A percentile compares a stretch with the other conserved stretches of the same genome.
phyloP scores from a whole-genome alignment of 2,329 filamentous ascomycete genomes.

The Colletotrichum tabaci region DNA sequence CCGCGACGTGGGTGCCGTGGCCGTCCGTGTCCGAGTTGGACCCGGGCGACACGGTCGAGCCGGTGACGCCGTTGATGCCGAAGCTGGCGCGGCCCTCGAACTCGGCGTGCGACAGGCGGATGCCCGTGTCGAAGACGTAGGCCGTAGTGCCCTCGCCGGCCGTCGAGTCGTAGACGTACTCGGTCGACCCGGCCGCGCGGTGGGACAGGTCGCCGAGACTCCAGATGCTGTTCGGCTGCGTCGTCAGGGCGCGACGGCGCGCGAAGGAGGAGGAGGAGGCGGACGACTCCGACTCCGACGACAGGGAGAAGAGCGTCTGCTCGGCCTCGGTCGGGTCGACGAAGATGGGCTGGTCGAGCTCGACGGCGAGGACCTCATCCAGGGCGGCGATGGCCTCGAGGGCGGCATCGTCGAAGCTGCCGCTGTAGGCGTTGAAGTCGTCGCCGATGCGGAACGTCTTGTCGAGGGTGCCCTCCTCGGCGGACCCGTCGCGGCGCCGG shows the following conservation, averaged over 20 bases:
- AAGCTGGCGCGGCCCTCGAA: conserved; percentile 49
- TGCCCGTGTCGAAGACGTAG: conserved; percentile 63
- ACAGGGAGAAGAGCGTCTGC: not conserved
- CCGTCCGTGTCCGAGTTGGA: conserved; percentile 45
- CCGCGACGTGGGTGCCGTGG: conserved; percentile 52
- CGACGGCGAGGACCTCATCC: conserved; percentile 51
- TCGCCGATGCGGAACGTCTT: conserved; percentile 47
- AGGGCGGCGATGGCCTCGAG: conserved; percentile 56
- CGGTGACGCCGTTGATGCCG: conserved; percentile 47
- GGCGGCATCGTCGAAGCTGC: conserved; percentile 57
- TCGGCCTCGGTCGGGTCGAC: conserved; percentile 15
- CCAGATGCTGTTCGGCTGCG: conserved; percentile 48
- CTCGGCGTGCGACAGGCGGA: conserved; percentile 54
- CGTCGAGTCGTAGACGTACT: conserved; percentile 48
- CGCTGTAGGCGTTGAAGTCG: conserved; percentile 58
- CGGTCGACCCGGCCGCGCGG: conserved; percentile 49
- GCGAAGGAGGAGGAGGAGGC: too few species aligned
- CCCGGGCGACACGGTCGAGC: conserved; percentile 45
- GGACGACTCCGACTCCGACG: too few species aligned
- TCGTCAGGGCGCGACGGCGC: conserved; percentile 34
- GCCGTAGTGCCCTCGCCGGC: conserved; percentile 48
- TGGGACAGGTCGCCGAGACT: conserved; percentile 58
- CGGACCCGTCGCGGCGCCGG: conserved; percentile 52
- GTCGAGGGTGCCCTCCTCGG: conserved; percentile 45
- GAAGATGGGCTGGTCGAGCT: conserved; percentile 47